These are phyloP conservation scores for Chrysoporthe austroafricana DNA, from an alignment of 2,329 filamentous ascomycete species.

Conservation along the genomic window DNA sequence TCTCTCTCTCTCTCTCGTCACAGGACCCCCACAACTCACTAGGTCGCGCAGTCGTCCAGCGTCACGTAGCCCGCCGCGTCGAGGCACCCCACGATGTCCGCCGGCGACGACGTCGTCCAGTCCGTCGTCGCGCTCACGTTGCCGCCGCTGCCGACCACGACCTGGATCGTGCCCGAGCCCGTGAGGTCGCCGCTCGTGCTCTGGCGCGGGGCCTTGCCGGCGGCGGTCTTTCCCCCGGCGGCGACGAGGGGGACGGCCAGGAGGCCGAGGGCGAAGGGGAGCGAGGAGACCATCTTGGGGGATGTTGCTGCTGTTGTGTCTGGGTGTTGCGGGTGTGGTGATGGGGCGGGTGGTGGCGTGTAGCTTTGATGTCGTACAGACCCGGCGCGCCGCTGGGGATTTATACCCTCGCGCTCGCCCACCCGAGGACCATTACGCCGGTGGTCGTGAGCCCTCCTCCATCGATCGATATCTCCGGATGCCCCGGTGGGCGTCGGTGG, in stretches of 20 bases:
- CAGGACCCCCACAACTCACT: too few species aligned
- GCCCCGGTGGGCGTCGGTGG: neutral
- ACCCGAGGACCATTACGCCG: neutral
- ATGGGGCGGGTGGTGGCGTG: neutral
- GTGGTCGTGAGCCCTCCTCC: neutral
- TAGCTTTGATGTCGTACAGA: too few species aligned
- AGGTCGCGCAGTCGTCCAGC: constrained; percentile 23
- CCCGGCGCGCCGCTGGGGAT: too few species aligned
- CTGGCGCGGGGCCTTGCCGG: neutral
- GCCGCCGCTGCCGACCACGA: constrained; percentile 20
- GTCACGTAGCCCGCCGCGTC: constrained; percentile 20
- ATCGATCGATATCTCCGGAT: neutral
- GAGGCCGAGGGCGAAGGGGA: constrained; percentile 4
- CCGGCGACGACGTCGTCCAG: constrained; percentile 13
- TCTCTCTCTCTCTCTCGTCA: too few species aligned
- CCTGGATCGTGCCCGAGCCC: constrained; percentile 18
- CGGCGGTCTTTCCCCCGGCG: neutral
- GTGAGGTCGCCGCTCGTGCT: constrained; percentile 6
- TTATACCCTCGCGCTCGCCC: neutral
- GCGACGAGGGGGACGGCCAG: constrained; percentile 5
- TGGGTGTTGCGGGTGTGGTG: neutral
- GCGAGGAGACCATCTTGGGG: constrained; percentile 14
- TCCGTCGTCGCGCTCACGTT: constrained; percentile 9
- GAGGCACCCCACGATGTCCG: constrained; percentile 19
- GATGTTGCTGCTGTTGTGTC: neutral